Base-by-base conservation (phyloP, 2,329 filamentous ascomycete species). In the Penicillium olsonii region DNA sequence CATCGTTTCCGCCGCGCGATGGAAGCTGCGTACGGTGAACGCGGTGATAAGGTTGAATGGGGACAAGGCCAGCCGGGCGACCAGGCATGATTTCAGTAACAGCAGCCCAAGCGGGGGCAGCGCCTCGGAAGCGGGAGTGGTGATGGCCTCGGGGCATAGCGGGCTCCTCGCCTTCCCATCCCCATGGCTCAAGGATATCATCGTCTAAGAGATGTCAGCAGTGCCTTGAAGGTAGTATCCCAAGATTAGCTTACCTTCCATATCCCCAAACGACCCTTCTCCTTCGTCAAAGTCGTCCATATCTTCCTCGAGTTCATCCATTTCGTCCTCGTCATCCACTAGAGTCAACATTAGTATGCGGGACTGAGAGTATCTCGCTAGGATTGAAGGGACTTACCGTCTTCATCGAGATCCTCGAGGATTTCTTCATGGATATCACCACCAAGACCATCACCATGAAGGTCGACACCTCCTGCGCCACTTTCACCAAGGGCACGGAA, bases 71-170 rank as follows among this genome's bases (percentile, higher is more conserved):
- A 48, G 56, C 50, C 24, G 67, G 62, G 50, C 80, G 77, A 59
- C 83, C 81, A 34, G 81, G 78, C 55, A 79, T 76, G 29, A 80
- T 76, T 44, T 76, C 77, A 53, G 81, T 78, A 60, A 87, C 82
- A 59, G 85, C 76, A 55, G 84, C 85, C 65, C 88, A 85, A 12
- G 84, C 81, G 55, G 80, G 81, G 29, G 55, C 81, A 62, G 78
- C 67, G 40, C 78, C 68, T 41, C 78, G 78, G 59, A 84, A 79
- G 35, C 84, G 81, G 45, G 78, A 76, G 43, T 72, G 71, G 55
- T 78, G 75, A 56, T 75, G 73, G 45, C 70, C 68, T 37, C 71
- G 65, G 48, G 69, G 56, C 40, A 63, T 45, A 53, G 68, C 56
- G 45, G 68, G 82, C 42, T 90, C 87, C 37, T 77, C 71, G 24